Evolutionary conservation across 2,329 filamentous ascomycete species (phyloP), one percentile per base, ranked within the genome.

Genomic region (Lasiodiplodia gonubiensis): DNA sequence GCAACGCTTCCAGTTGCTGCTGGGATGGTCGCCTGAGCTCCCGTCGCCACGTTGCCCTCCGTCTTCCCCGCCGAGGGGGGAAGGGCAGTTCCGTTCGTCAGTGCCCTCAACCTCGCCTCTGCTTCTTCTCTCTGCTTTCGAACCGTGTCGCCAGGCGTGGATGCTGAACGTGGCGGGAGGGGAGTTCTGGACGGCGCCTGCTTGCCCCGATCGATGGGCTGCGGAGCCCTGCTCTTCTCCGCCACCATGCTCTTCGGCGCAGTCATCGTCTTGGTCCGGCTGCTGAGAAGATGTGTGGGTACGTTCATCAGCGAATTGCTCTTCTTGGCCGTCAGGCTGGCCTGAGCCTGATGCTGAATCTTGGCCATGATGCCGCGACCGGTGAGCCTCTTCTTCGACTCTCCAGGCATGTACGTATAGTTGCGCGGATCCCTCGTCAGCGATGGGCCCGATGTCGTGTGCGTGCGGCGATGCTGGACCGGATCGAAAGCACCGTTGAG

Each of bases 281-380:
- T 63, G 4, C 46, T 23, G 10, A 63, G 59, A 3, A 63, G 30
- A 25, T 63, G 59, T 5, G 59, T 63, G 1, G 59, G 59, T 12
- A 63, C 59, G 21, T 51, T 63, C 59, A 63, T 51, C 27, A 51
- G 30, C 14, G 59, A 63, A 27, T n/a, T 63, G 14, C 30, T 63
- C 30, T 48, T 63, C 46, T 37, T 63, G 27, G 46, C 46, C n/a
- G 59, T 35, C n/a, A 63, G n/a, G 30, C 42, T 63, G 35, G 59
- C 59, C 53, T 66, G 64, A 25, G 65, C 48, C 46, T 67, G 30
- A n/a, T 67, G 65, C 21, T 67, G 65, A 5, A 60, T 60, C 11
- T 67, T 61, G 33, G 65, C 65, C 18, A 67, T 67, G 42, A 67
- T 67, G 33, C 65, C 65, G 12, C 55, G 54, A 25, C 65, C 65